phyloP scores from a whole-genome alignment of 352 stramenopile genomes.

The Plasmopara muralis region DNA sequence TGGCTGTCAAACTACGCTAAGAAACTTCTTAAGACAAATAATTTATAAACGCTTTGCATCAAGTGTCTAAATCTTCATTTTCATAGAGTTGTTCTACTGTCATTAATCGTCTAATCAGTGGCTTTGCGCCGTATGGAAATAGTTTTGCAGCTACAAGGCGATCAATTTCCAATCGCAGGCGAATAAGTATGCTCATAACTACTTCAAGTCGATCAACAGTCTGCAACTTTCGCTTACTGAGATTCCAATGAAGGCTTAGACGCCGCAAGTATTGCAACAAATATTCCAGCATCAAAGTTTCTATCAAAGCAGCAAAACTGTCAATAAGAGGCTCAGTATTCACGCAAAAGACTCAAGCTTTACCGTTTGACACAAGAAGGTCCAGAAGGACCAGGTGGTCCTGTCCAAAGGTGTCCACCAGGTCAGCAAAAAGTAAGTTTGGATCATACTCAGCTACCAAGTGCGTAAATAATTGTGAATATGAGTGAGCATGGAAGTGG shows the following conservation, averaged over 20 bases:
- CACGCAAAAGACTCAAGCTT: neutral
- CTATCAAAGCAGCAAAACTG: slow-evolving; percentile 16
- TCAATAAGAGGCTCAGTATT: slow-evolving; percentile 3
- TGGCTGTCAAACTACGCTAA: slow-evolving; percentile 3
- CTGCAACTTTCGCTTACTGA: slow-evolving; percentile 21
- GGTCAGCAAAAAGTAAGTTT: slow-evolving; percentile 50
- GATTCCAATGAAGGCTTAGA: slow-evolving; percentile 24
- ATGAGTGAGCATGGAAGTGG: neutral
- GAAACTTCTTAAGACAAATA: slow-evolving; percentile 29
- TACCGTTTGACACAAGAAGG: slow-evolving; percentile 65
- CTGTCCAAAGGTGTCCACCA: slow-evolving; percentile 35
- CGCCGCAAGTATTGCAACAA: slow-evolving; percentile 46
- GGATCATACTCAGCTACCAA: slow-evolving; percentile 34
- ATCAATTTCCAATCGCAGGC: slow-evolving; percentile 54
- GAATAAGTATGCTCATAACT: slow-evolving; percentile 52
- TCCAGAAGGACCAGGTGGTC: slow-evolving; percentile 70
- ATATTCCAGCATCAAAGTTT: slow-evolving; percentile 65
- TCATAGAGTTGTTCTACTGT: slow-evolving; percentile 52
- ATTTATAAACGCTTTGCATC: slow-evolving; percentile 32
- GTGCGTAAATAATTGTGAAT: slow-evolving; percentile 6
- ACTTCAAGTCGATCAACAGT: slow-evolving; percentile 19
- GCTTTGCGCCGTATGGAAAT: slow-evolving; percentile 47
- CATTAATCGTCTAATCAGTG: slow-evolving; percentile 44
- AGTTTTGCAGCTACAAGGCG: slow-evolving; percentile 32
- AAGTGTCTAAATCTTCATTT: neutral